Evolutionary conservation across 148 eudicot species (phyloP).

Genomic region (Amaranthus cruentus): DNA sequence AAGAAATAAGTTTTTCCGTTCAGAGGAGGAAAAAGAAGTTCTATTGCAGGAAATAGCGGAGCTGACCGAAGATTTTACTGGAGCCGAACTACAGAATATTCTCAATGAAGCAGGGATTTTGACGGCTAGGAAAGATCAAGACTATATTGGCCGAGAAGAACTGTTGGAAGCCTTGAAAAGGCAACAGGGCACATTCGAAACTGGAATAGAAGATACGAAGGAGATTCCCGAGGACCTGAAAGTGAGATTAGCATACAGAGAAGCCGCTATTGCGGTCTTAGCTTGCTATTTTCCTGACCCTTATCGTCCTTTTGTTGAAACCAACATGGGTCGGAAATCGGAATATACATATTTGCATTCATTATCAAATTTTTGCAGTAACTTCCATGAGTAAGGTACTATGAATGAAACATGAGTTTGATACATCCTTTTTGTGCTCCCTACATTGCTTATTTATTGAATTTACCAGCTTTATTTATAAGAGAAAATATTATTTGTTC

Average conservation of each 20-base stretch:
- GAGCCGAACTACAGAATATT: slow-evolving; percentile 91
- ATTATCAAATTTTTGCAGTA: too few species aligned
- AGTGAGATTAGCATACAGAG: slow-evolving; percentile 83
- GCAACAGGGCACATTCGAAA: slow-evolving; percentile 96
- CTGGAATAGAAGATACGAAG: slow-evolving; percentile 81
- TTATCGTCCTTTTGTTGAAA: slow-evolving; percentile 69
- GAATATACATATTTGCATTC: too few species aligned
- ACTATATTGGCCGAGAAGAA: slow-evolving; percentile 75
- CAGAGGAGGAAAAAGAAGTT: slow-evolving; percentile 76
- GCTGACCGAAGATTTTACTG: slow-evolving; percentile 78
- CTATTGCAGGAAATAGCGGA: slow-evolving; percentile 74
- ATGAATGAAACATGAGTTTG: too few species aligned
- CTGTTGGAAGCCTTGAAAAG: slow-evolving; percentile 81
- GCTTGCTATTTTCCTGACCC: slow-evolving; percentile 81
- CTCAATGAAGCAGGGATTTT: slow-evolving; percentile 95
- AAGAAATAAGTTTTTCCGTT: slow-evolving; percentile 69
- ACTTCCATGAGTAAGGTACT: too few species aligned
- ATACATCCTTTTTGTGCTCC: too few species aligned
- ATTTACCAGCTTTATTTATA: too few species aligned
- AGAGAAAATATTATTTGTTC: too few species aligned
- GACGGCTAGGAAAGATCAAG: slow-evolving; percentile 88
- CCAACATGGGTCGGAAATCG: slow-evolving; percentile 24
- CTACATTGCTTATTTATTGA: too few species aligned
- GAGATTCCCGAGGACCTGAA: slow-evolving; percentile 78
- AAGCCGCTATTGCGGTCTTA: slow-evolving; percentile 88